These are phyloP conservation scores for Suaeda aralocaspica DNA, from an alignment of 148 eudicot genomes.

Conservation along the genomic window DNA sequence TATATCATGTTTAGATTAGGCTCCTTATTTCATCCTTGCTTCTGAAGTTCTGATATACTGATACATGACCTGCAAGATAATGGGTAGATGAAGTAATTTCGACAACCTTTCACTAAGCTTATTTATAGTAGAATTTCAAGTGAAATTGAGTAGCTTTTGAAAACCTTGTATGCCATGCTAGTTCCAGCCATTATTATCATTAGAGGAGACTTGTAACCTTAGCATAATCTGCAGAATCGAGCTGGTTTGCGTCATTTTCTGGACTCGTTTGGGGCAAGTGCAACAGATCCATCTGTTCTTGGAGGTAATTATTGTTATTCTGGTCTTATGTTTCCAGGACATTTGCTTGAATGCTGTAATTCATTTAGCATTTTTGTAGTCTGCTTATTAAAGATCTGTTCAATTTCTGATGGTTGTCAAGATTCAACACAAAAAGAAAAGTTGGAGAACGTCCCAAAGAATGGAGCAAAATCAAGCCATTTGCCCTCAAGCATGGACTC, in stretches of 20 bases:
- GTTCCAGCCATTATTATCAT: background rate
- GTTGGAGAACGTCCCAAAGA: conserved; percentile 50
- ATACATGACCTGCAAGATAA: background rate
- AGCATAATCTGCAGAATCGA: conserved; percentile 67
- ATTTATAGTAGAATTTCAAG: background rate
- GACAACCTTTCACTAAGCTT: background rate
- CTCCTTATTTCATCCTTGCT: background rate
- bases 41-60: background rate
- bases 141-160: background rate
- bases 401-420: conserved; percentile 37
- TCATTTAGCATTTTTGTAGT: background rate
- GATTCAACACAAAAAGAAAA: conserved; percentile 60
- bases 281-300: conserved; percentile 50
- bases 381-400: background rate
- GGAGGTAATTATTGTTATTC: conserved; percentile 31
- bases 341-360: background rate
- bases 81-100: background rate
- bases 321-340: background rate
- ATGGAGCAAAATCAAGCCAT: conserved; percentile 54
- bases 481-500: conserved; percentile 58
- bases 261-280: conserved; percentile 93
- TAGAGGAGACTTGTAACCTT: background rate
- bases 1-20: background rate
- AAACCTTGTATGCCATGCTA: background rate
- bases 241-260: conserved; percentile 95